phyloP scores from a whole-genome alignment of 345 rosid species.

The Firmiana major region DNA sequence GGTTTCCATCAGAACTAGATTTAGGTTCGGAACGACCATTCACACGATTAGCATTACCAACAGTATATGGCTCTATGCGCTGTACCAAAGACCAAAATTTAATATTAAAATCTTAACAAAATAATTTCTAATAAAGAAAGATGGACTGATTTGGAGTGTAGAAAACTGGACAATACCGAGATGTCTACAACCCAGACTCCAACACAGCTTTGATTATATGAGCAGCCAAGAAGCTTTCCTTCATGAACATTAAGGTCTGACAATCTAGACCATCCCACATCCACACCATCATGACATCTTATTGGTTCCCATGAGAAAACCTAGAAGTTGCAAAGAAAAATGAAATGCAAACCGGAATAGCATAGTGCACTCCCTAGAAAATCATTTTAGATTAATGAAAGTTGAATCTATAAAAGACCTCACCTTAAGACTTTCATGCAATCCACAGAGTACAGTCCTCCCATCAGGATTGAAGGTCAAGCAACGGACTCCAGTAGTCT shows the following conservation, averaged over 20 bases:
- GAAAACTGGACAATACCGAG: slow-evolving; percentile 52
- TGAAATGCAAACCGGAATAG: slow-evolving; percentile 16
- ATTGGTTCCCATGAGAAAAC: slow-evolving; percentile 98
- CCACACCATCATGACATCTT: slow-evolving; percentile 80
- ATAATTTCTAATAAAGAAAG: slow-evolving; percentile 17
- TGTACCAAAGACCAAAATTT: slow-evolving; percentile 26
- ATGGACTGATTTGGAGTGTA: not conserved
- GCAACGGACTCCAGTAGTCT: slow-evolving; percentile 91
- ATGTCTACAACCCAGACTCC: slow-evolving; percentile 99
- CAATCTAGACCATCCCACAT: slow-evolving; percentile 98
- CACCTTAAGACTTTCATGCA: slow-evolving; percentile 91
- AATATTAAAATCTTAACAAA: slow-evolving; percentile 21
- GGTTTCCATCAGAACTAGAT: slow-evolving; percentile 51
- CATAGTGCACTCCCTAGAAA: slow-evolving; percentile 3
- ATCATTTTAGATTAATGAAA: not conserved
- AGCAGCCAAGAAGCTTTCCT: slow-evolving; percentile 99
- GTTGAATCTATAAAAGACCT: slow-evolving; percentile 16
- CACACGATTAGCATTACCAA: slow-evolving; percentile 40
- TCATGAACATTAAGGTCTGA: slow-evolving; percentile 93
- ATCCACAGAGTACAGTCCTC: slow-evolving; percentile 87
- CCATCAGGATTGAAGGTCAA: slow-evolving; percentile 95
- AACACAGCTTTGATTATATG: slow-evolving; percentile 94
- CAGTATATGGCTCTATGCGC: slow-evolving; percentile 73
- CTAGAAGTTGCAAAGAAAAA: slow-evolving; percentile 34
- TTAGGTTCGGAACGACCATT: slow-evolving; percentile 64